A percentile compares a stretch with the other conserved stretches of the same genome.
Conservation (phyloP, 441 rosid species). For the Brassica balearica region DNA sequence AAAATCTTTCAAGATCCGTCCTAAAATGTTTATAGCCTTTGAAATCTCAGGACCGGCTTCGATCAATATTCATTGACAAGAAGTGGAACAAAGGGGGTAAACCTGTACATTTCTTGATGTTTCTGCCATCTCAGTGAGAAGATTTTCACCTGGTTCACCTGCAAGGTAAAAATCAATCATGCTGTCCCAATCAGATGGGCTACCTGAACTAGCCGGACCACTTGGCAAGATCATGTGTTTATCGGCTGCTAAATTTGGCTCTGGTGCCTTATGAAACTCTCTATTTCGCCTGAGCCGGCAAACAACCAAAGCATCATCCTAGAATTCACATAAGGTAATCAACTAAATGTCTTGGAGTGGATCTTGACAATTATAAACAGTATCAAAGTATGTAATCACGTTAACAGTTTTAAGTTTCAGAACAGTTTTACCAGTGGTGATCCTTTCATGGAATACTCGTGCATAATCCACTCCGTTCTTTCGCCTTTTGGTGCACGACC, state of each 20-base stretch:
- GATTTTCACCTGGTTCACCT: background rate
- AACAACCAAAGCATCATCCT: constrained; percentile 3
- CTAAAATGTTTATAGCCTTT: background rate
- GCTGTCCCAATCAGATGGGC: constrained; percentile 6
- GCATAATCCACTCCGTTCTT: background rate
- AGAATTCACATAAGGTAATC: background rate
- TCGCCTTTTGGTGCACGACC: constrained; percentile 1
- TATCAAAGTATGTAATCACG: background rate
- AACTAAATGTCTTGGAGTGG: background rate
- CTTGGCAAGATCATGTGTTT: background rate
- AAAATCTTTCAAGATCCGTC: background rate
- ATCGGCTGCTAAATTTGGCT: background rate
- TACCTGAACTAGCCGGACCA: background rate
- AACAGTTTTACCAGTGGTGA: background rate
- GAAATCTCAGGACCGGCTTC: background rate
- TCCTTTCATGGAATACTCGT: background rate
- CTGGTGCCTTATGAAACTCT: background rate
- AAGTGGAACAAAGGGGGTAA: background rate
- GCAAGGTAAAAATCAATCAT: constrained; percentile 7
- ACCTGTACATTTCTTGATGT: background rate
- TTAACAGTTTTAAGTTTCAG: background rate
- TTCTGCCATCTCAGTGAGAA: constrained; percentile 1
- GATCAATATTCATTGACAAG: background rate
- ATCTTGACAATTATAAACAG: background rate
- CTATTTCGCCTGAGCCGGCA: background rate